Evolutionary conservation across 768 basidiomycete species (phyloP).

Genomic region (Suillus brevipes): DNA sequence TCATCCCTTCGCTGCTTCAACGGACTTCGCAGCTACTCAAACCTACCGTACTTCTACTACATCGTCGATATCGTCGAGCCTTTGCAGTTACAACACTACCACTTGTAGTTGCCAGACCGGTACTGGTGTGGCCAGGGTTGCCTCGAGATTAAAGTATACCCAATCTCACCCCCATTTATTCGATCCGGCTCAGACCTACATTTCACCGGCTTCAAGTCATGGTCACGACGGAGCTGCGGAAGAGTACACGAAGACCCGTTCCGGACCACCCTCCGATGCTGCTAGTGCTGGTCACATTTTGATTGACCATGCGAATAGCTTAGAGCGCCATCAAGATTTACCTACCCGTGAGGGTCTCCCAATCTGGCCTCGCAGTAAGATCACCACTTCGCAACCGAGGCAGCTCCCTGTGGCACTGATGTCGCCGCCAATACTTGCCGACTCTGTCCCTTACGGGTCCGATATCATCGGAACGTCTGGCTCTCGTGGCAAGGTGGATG

Average conservation of each 20-base stretch:
- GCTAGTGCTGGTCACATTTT: slow-evolving; percentile 19
- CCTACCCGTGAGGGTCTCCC: neutral
- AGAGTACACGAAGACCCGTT: neutral
- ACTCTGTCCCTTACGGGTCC: slow-evolving; percentile 26
- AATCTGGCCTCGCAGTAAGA: slow-evolving; percentile 10
- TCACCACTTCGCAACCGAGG: slow-evolving; percentile 11
- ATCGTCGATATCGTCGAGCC: neutral
- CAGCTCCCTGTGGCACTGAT: neutral
- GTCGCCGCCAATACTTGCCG: slow-evolving; percentile 2
- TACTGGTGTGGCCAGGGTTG: neutral
- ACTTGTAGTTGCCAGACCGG: slow-evolving; percentile 2
- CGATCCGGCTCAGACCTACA: neutral
- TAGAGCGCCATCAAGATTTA: slow-evolving; percentile 16
- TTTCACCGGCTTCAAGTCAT: neutral
- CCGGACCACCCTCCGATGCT: neutral
- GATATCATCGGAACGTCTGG: slow-evolving; percentile 27
- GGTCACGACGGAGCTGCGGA: neutral
- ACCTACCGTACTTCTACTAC: slow-evolving; percentile 4
- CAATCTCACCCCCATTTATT: neutral
- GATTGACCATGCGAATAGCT: slow-evolving; percentile 17
- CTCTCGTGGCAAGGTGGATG: slow-evolving; percentile 3
- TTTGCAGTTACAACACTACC: slow-evolving; percentile 4
- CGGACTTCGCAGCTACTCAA: neutral
- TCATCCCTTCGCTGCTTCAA: neutral
- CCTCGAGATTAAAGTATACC: slow-evolving; percentile 3